Evolutionary conservation across 83 land plant genomes (phyloP).

Genomic region (Picea abies): DNA sequence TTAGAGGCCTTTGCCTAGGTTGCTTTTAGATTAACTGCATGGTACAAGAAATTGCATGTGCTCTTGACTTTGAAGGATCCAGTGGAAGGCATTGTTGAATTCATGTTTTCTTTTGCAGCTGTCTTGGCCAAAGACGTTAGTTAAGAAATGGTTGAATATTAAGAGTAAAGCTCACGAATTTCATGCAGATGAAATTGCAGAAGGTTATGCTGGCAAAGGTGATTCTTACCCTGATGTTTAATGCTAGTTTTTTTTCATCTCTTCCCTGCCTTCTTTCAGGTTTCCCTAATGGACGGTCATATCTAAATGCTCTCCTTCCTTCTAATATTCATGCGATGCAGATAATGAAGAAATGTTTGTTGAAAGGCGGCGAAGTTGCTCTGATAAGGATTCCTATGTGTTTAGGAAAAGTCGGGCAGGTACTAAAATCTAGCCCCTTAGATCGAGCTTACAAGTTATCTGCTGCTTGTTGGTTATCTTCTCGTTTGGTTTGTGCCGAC

Average conservation of each 20-base stretch:
- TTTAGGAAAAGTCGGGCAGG: constrained; percentile 69
- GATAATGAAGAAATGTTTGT: constrained; percentile 31
- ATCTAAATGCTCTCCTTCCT: not conserved
- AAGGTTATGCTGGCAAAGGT: constrained; percentile 30
- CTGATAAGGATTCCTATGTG: constrained; percentile 59
- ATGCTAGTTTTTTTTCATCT: not conserved
- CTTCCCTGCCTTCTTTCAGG: not conserved
- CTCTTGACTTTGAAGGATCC: not conserved
- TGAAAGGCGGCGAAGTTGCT: constrained; percentile 63
- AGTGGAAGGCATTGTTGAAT: constrained; percentile 7
- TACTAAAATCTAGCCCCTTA: not conserved
- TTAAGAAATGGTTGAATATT: constrained; percentile 77
- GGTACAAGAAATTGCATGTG: not conserved
- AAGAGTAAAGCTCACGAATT: constrained; percentile 70
- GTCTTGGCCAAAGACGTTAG: constrained; percentile 75
- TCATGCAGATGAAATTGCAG: constrained; percentile 54
- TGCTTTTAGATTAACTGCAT: not conserved
- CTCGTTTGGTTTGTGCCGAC: too few species aligned
- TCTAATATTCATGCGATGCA: not conserved
- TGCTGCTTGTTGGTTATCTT: constrained; percentile 22
- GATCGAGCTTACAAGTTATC: not conserved
- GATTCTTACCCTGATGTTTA: not conserved
- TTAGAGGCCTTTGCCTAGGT: not conserved
- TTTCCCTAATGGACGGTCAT: not conserved
- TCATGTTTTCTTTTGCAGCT: constrained; percentile 38